Conservation (phyloP, 305 asterid genomes). For the Fraxinus xanthoxyloides region DNA sequence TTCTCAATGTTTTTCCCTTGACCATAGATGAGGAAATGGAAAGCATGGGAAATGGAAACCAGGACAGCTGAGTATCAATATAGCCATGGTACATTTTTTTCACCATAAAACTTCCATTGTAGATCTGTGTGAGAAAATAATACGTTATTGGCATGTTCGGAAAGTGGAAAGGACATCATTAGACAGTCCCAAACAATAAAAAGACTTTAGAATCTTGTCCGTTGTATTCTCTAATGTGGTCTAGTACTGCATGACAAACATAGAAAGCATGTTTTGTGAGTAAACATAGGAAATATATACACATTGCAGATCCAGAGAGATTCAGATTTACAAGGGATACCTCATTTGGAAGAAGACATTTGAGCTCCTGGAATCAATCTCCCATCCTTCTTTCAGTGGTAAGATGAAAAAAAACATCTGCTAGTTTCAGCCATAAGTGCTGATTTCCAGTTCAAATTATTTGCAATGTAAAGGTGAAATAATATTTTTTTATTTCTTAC, state of each 20-base stretch:
- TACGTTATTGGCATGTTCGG: background rate
- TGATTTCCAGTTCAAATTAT: background rate
- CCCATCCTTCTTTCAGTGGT: constrained; percentile 47
- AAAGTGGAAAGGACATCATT: background rate
- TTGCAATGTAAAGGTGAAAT: background rate
- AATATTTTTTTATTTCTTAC: too few species aligned
- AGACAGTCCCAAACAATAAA: background rate
- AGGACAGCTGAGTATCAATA: constrained; percentile 47
- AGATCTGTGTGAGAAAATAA: background rate
- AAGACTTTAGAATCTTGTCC: background rate
- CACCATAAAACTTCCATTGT: background rate
- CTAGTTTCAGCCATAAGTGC: background rate
- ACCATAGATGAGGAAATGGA: constrained; percentile 57
- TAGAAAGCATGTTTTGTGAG: background rate
- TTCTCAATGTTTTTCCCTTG: background rate
- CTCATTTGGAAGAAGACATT: constrained; percentile 54
- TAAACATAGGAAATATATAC: background rate
- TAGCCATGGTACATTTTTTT: constrained; percentile 36
- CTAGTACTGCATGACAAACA: background rate
- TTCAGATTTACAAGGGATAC: constrained; percentile 61
- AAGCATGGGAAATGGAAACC: constrained; percentile 62
- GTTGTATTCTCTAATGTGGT: background rate
- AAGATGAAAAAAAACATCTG: constrained; percentile 10
- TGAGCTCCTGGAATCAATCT: constrained; percentile 50
- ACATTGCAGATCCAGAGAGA: constrained; percentile 51